These are phyloP conservation scores for Candida xyloterini DNA, from an alignment of 805 yeast genomes.

Conservation along the genomic window DNA sequence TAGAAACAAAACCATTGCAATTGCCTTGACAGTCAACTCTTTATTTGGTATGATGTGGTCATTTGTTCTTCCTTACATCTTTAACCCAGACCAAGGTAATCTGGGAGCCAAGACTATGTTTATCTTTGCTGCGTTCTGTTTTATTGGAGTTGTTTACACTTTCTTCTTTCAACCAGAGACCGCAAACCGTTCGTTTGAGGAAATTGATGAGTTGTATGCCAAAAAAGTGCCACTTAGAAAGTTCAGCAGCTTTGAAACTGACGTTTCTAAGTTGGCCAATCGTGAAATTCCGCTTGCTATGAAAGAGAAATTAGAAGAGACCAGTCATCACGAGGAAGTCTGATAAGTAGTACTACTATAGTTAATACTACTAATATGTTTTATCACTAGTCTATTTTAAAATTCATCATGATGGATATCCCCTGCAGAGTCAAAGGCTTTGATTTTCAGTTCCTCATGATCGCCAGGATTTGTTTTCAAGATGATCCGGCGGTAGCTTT, in stretches of 20 bases:
- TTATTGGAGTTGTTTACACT: constrained; percentile 3
- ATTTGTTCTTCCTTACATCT: constrained; percentile 23
- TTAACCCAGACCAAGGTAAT: constrained; percentile 19
- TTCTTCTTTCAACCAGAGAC: constrained; percentile 43
- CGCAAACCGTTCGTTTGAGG: constrained; percentile 36
- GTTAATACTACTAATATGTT: no score
- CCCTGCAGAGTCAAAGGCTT: not conserved
- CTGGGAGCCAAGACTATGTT: constrained; percentile 27
- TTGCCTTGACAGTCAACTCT: constrained; percentile 13
- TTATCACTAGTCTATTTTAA: no score
- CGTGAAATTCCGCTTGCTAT: not conserved
- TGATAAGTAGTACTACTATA: no score
- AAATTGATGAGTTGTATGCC: constrained; percentile 37
- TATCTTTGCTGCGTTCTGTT: constrained; percentile 4
- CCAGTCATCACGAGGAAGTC: not conserved
- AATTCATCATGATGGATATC: not conserved
- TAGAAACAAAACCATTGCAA: constrained; percentile 21
- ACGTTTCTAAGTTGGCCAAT: constrained; percentile 3
- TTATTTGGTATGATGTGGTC: constrained; percentile 8
- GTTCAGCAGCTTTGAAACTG: constrained; percentile 27
- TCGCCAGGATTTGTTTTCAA: not conserved
- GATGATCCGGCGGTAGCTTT: constrained; percentile 17
- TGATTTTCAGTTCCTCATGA: no score
- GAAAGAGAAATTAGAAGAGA: constrained; percentile 1
- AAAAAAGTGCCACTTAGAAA: constrained; percentile 35